Conservation (phyloP, 108 stramenopile species). For the Stephanodiscus minutulus region DNA sequence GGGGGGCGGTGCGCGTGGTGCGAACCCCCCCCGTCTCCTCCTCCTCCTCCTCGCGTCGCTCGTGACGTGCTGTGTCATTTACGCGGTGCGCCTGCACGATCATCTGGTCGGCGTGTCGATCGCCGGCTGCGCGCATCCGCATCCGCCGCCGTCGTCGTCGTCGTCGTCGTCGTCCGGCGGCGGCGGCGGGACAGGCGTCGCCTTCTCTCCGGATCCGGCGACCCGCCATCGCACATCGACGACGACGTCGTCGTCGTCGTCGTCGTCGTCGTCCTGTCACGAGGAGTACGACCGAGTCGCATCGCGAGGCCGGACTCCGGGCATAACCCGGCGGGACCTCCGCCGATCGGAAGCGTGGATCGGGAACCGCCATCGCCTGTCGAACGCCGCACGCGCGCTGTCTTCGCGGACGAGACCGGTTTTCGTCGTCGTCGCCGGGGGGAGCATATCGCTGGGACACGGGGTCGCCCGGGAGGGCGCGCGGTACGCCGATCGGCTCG, state of each 20-base stretch:
- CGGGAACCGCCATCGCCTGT: constrained; percentile 53
- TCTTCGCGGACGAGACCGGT: constrained; percentile 40
- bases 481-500: constrained; percentile 50
- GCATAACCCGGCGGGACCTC: constrained; percentile 52
- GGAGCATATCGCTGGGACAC: constrained; percentile 65
- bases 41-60: neutral
- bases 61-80: neutral
- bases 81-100: constrained; percentile 13
- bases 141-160: no score
- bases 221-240: neutral
- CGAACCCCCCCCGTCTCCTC: no score
- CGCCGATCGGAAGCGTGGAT: constrained; percentile 52
- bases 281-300: constrained; percentile 46
- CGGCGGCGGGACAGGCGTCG: no score
- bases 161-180: no score
- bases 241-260: neutral
- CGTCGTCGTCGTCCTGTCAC: constrained; percentile 25
- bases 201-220: neutral
- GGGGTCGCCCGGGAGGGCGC: constrained; percentile 29
- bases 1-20: no score
- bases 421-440: constrained; percentile 55
- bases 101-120: constrained; percentile 5
- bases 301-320: constrained; percentile 32
- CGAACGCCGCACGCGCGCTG: constrained; percentile 21
- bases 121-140: neutral